Evolutionary conservation across 1,284 basidiomycete species (phyloP), one percentile per base, ranked within the genome.

Genomic region (Heterobasidion irregulare): DNA sequence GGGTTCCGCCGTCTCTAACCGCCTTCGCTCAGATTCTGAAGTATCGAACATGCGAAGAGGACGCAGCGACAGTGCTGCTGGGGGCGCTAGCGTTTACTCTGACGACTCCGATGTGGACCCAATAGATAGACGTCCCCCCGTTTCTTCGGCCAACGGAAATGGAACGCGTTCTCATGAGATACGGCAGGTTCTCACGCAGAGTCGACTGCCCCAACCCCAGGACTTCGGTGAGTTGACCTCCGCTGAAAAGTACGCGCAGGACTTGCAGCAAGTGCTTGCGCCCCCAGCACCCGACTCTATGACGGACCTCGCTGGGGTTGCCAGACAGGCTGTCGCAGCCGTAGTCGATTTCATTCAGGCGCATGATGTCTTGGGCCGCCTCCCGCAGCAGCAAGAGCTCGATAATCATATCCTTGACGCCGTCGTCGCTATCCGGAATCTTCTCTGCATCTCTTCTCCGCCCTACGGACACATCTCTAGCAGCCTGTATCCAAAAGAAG

Each of bases 71-170:
- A 70, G 68, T 50, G 69, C 67, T 46, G 69, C 67, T 16, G 75
- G 76, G 44, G 77, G 78, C 53, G 69, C 78, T 47, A 89, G 88
- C 64, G 78, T 84, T 36, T 83, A 85, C 64, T 91, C 89, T 15
- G 89, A 92, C 59, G 84, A 85, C 63, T 90, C 87, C 12, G 86
- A 85, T 48, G 72, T 87, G 48, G 80, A 84, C 50, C 86, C 85
- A n/a, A 66, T 73, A 9, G 72, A 69, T 47, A 64, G 63, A 18
- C 58, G 62, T 6, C 49, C 36, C 12, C 15, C 26, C 15, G 32
- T 15, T 18, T 12, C 15, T 18, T 9, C 12, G n/a, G 15, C 32
- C 49, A 50, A 35, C 15, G 19, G 35, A 33, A 50, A 34, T 44
- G 50, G 36, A 36, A 18, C 50, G n/a, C 33, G 35, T 13, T 16